Base-by-base conservation (phyloP, 1,284 basidiomycete genomes). In the Pulchroboletus neoregius region DNA sequence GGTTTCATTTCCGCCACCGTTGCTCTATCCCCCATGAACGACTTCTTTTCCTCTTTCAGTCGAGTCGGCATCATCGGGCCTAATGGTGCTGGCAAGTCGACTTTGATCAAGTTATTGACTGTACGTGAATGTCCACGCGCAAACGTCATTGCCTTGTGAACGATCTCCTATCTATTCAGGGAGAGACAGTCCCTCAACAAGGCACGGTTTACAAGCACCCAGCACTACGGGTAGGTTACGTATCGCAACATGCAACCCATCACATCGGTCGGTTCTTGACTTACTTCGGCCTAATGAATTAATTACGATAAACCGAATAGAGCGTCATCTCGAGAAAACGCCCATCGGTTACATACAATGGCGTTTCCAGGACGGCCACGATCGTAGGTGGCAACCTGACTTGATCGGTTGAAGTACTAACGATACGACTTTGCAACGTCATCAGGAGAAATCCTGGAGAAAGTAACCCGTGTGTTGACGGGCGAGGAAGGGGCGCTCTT, bases 311-410 rank as follows among this genome's bases (percentile, higher is more conserved):
- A 49, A 36, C 46, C 39, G 50, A 39, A 53, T 46, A 89, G 93
- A 96, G 68, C 83, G 82, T 61, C 93, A 97, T 72, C 68, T 96
- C 38, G 92, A 95, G 69, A 95, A 96, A 73, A 95, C 93, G 8
- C 91, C 94, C 16, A 91, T 95, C 50, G 87, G 87, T 51, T 97
- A 97, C 66, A 96, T 97, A 60, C 92, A 95, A 71, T 99, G 95
- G 95, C 89, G 95, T 61, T 99, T 94, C 82, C 94, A 98, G 70
- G 94, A 97, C 68, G 96, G 95, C 39, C 91, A 96, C 69, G 95
- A 99, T 76, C 89, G 94, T 84, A 76, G 56, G 84, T 74, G 32
- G 47, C 40, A 50, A 54, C 28, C 39, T 47, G 34, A 54, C 31
- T 51, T 43, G 36, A 47, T 43, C 28, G 45, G 35, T 38, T 33